Evolutionary conservation across 2,329 filamentous ascomycete species (phyloP), one percentile per base, ranked within the genome.

Genomic region (Ophiocordyceps unilateralis): DNA sequence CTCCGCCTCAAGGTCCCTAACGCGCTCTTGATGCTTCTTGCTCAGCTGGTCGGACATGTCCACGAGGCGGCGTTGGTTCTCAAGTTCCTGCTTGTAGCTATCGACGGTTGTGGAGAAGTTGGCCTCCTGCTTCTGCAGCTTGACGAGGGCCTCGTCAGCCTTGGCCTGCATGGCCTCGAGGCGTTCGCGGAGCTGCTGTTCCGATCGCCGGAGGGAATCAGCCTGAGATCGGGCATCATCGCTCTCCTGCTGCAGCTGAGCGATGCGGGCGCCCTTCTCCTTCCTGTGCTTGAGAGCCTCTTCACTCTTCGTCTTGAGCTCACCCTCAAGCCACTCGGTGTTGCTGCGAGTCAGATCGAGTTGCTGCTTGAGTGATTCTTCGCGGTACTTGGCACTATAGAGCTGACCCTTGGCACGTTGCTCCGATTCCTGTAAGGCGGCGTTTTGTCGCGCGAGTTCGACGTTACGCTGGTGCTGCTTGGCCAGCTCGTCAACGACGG

Each of bases 211-310:
- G 20, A 93, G 66, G 10, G 81, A 74, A 44, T 94, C 86, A 42
- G 87, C 72, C 26, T 74, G 81, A 19, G 83, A 80, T 48, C 74
- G 79, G 39, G 82, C 77, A 50, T 98, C 91, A 51, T 96, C 89
- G 51, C 89, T 83, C 47, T 83, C 76, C 43, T 87, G 83, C 60
- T 95, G 84, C 23, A 98, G 74, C 54, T 93, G 84, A 9, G 87
- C 76, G 51, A 96, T 85, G 34, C 84, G 82, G 1, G 86, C 81
- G 48, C 84, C 84, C 69, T 95, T 96, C 58, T 98, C 91, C 57
- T 94, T 96, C 48, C 91, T 78, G 61, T 83, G 89, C 55, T 88
- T 94, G 50, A 89, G 74, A 40, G 86, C 78, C 57, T 98, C 91
- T 9, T 80, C 76, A 47, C 76, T 81, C 64, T 94, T 93, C 1